Percentiles rank a stretch among this genome's conserved stretches.
Evolutionary conservation across 2,329 filamentous ascomycete species (phyloP).

Genomic region (Claviceps lovelessii): DNA sequence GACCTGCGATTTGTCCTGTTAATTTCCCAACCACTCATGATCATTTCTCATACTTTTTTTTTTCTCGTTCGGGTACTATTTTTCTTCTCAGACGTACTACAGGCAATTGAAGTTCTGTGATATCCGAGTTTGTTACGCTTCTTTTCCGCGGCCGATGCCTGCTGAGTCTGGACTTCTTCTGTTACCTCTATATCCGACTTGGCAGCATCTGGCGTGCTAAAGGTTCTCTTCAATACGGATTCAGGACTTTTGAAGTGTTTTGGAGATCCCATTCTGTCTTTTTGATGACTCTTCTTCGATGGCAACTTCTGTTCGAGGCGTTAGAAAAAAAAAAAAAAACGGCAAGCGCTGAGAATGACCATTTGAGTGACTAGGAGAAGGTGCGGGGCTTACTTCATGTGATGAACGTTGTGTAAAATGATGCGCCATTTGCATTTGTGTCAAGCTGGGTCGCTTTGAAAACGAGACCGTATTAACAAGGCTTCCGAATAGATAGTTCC

Average conservation of each 20-base stretch:
- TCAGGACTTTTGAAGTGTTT: slow-evolving; percentile 17
- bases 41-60: not conserved
- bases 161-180: slow-evolving; percentile 12
- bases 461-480: not conserved
- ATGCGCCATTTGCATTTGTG: slow-evolving; percentile 2
- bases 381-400: slow-evolving; percentile 1
- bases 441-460: not conserved
- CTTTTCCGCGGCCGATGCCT: slow-evolving; percentile 33
- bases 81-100: slow-evolving; percentile 51
- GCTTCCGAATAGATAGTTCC: not conserved
- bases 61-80: not conserved
- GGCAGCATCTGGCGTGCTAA: slow-evolving; percentile 35
- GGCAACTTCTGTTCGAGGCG: not conserved
- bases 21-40: not conserved
- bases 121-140: slow-evolving; percentile 85
- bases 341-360: not conserved
- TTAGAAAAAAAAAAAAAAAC: not conserved
- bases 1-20: slow-evolving; percentile 39
- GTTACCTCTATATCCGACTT: slow-evolving; percentile 23
- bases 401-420: slow-evolving; percentile 1
- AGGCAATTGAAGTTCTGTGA: slow-evolving; percentile 87
- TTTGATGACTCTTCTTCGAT: not conserved
- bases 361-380: not conserved
- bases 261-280: slow-evolving; percentile 2
- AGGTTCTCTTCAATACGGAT: slow-evolving; percentile 31